These are phyloP conservation scores for Aspergillus ustus DNA, from an alignment of 2,329 filamentous ascomycete genomes.

Conservation along the genomic window DNA sequence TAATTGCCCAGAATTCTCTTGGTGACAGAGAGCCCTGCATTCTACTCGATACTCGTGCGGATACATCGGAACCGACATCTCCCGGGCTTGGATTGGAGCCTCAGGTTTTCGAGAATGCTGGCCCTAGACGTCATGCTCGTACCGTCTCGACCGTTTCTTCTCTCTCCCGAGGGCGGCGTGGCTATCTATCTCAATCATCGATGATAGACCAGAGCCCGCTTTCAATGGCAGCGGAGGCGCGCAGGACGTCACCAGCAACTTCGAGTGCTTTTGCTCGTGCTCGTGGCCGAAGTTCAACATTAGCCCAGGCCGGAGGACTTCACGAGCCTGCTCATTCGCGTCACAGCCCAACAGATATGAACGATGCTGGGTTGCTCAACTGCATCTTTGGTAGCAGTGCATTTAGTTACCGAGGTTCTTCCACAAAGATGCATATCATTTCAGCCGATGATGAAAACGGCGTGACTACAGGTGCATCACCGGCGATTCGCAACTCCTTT, in stretches of 20 bases:
- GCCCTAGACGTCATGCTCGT: constrained; percentile 44
- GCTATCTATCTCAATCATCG: constrained; percentile 39
- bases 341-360: constrained; percentile 49
- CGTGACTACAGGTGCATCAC: constrained; percentile 30
- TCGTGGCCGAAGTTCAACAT: constrained; percentile 51
- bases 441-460: constrained; percentile 44
- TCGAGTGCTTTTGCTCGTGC: constrained; percentile 47
- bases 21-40: constrained; percentile 54
- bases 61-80: constrained; percentile 30
- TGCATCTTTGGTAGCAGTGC: constrained; percentile 66
- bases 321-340: constrained; percentile 43
- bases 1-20: constrained; percentile 54
- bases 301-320: constrained; percentile 40
- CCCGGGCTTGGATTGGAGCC: constrained; percentile 42
- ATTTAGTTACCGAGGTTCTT: constrained; percentile 62
- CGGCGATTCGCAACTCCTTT: constrained; percentile 39
- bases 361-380: constrained; percentile 58
- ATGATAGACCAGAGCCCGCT: constrained; percentile 40
- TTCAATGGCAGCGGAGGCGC: constrained; percentile 37
- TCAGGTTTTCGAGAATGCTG: constrained; percentile 36
- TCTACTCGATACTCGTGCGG: constrained; percentile 48
- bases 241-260: constrained; percentile 36
- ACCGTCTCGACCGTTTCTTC: constrained; percentile 44
- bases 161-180: constrained; percentile 42
- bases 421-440: constrained; percentile 65